phyloP scores from a whole-genome alignment of 805 yeast species.

The Jamesozyma lodderae region DNA sequence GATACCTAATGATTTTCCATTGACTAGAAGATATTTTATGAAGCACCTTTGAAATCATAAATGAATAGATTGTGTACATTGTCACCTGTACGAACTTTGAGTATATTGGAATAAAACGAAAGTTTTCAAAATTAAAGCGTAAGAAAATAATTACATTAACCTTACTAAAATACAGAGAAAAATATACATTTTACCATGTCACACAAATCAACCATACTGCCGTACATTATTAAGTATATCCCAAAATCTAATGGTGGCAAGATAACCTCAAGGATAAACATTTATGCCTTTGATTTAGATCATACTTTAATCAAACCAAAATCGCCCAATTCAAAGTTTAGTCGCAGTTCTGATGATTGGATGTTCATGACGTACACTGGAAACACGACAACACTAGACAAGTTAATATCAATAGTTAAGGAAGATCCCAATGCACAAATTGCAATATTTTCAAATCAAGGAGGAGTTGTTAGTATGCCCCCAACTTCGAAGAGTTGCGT shows the following conservation, averaged over 20 bases:
- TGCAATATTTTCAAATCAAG: constrained; percentile 83
- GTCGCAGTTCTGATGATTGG: constrained; percentile 67
- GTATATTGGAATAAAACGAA: no score
- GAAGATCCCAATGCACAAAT: constrained; percentile 31
- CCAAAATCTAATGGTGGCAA: constrained; percentile 23
- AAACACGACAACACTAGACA: constrained; percentile 13
- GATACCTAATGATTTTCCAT: no score
- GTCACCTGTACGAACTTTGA: no score
- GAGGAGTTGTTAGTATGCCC: constrained; percentile 36
- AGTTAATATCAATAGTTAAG: constrained; percentile 10
- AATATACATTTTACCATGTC: no score
- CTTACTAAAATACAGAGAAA: no score
- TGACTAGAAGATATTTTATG: no score
- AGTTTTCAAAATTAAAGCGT: no score
- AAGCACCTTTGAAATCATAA: no score
- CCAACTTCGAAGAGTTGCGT: constrained; percentile 26
- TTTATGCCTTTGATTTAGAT: constrained; percentile 82
- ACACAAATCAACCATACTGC: constrained; percentile 32
- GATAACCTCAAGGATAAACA: constrained; percentile 3
- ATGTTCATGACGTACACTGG: constrained; percentile 40
- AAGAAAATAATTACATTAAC: no score
- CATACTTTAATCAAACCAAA: constrained; percentile 64
- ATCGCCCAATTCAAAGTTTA: constrained; percentile 39
- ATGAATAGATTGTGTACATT: no score
- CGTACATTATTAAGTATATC: constrained; percentile 36